Percentiles rank a stretch among this genome's conserved stretches.
These are phyloP conservation scores for Yamadazyma blattariae DNA, from an alignment of 1,139 yeast genomes.

Conservation along the genomic window DNA sequence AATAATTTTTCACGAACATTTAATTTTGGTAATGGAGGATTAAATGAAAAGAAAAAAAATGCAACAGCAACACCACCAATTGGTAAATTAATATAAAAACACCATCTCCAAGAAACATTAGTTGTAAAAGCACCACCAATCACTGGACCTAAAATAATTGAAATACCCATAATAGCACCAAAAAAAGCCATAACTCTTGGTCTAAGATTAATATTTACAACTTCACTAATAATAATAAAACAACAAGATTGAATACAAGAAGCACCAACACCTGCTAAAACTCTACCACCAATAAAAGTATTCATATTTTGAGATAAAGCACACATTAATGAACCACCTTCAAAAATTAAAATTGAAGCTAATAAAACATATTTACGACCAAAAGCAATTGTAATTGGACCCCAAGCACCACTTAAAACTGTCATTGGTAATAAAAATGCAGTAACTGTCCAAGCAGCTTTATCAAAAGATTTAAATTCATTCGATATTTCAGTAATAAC, in stretches of 20 bases:
- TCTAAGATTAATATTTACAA: constrained; percentile 27
- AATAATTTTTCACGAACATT: constrained; percentile 27
- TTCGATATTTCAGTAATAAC: constrained; percentile 36
- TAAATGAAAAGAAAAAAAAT: constrained; percentile 24
- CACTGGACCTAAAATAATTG: constrained; percentile 56
- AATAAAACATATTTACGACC: constrained; percentile 43
- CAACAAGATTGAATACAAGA: constrained; percentile 28
- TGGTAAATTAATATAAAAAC: constrained; percentile 57
- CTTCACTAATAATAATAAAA: constrained; percentile 27
- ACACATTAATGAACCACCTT: constrained; percentile 38
- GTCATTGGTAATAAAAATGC: constrained; percentile 52
- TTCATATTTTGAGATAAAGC: constrained; percentile 35
- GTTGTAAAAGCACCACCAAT: constrained; percentile 51
- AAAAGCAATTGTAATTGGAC: constrained; percentile 42
- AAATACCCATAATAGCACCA: constrained; percentile 38
- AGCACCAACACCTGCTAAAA: constrained; percentile 33
- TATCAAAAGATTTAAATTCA: constrained; percentile 42
- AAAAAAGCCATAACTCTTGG: constrained; percentile 37
- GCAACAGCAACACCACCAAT: constrained; percentile 32
- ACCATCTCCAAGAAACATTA: constrained; percentile 66
- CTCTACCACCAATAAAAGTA: constrained; percentile 37
- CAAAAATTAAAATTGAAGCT: constrained; percentile 31
- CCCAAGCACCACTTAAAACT: constrained; percentile 37
- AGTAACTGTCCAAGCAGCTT: constrained; percentile 59
- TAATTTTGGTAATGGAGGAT: constrained; percentile 31